These are phyloP conservation scores for Anthoceros angustus DNA, from an alignment of 225 moss, liverwort and hornwort genomes.

Conservation along the genomic window DNA sequence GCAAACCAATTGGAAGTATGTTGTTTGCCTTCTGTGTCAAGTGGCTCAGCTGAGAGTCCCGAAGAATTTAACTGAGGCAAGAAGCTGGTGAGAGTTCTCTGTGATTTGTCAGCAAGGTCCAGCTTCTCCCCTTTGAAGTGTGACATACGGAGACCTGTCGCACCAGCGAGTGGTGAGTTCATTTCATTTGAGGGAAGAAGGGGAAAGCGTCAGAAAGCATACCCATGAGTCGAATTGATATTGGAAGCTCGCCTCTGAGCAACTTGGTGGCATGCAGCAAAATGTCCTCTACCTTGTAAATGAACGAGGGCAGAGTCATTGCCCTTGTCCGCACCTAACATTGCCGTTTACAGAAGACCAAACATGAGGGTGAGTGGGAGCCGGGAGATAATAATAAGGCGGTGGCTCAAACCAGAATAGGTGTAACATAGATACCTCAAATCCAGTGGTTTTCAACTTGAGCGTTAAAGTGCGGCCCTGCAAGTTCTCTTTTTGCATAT, in stretches of 20 bases:
- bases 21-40: too few relatives aligned
- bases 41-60: not conserved
- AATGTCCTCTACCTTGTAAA: constrained; percentile 20
- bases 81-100: constrained; percentile 26
- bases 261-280: constrained; percentile 25
- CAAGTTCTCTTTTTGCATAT: constrained; percentile 28
- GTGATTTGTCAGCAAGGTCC: constrained; percentile 12
- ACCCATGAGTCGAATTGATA: constrained; percentile 34
- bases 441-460: constrained; percentile 35
- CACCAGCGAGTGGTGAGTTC: not conserved
- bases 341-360: not conserved
- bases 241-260: constrained; percentile 26
- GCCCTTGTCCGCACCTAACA: constrained; percentile 28
- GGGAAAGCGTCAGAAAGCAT: not conserved
- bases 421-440: constrained; percentile 17
- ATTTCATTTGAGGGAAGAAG: not conserved
- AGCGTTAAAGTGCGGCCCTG: constrained; percentile 29
- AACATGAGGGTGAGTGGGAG: too few relatives aligned
- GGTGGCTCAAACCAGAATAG: not conserved
- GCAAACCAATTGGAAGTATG: too few relatives aligned
- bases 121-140: constrained; percentile 24
- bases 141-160: constrained; percentile 28
- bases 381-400: not conserved
- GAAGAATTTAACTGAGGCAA: constrained; percentile 8
- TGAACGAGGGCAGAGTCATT: constrained; percentile 21